Evolutionary conservation across 805 yeast genomes (phyloP).

Genomic region (Candida tallmaniae): DNA sequence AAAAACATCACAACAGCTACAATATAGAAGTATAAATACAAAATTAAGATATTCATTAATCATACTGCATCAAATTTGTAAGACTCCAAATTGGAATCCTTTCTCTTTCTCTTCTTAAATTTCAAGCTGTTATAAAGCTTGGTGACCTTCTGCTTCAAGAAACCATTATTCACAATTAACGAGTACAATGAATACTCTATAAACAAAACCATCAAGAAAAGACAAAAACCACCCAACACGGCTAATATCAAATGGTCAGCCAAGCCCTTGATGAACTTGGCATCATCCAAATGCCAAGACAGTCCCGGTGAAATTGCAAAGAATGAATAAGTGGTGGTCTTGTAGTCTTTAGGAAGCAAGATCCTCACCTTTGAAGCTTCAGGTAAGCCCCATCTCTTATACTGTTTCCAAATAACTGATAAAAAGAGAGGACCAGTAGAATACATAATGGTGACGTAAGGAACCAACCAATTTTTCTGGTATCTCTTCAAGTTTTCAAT

Average conservation of each 20-base stretch:
- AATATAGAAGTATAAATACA: not conserved
- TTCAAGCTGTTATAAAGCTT: conserved; percentile 14
- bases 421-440: conserved; percentile 89
- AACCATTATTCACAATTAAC: conserved; percentile 19
- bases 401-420: conserved; percentile 83
- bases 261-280: conserved; percentile 66
- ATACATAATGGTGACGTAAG: conserved; percentile 88
- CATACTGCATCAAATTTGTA: conserved; percentile 8
- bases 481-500: conserved; percentile 60
- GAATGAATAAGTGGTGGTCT: conserved; percentile 55
- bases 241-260: conserved; percentile 72
- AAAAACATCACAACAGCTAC: no score
- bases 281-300: conserved; percentile 91
- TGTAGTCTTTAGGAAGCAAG: conserved; percentile 69
- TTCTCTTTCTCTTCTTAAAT: conserved; percentile 42
- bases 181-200: conserved; percentile 37
- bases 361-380: conserved; percentile 64
- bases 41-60: not conserved
- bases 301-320: conserved; percentile 79
- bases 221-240: conserved; percentile 62
- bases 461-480: conserved; percentile 69
- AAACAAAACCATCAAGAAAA: conserved; percentile 41
- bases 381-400: conserved; percentile 73
- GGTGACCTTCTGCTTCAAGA: conserved; percentile 2
- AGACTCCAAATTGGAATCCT: conserved; percentile 50